Evolutionary conservation across 2,329 filamentous ascomycete species (phyloP).

Genomic region (Cadophora sp.): DNA sequence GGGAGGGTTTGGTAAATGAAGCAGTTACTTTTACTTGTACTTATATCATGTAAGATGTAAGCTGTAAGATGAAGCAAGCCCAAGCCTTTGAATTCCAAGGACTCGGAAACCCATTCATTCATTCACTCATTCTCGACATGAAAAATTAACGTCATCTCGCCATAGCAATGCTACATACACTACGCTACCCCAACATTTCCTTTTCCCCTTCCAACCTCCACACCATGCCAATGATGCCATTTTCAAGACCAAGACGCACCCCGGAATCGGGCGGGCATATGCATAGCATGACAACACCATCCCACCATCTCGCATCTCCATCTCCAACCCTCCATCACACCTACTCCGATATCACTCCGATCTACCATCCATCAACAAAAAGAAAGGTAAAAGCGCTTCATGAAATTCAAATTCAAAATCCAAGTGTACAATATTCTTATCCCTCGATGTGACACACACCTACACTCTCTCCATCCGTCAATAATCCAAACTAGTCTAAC

Average conservation of each 20-base stretch:
- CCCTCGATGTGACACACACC: constrained; percentile 4
- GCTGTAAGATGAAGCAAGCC: background rate
- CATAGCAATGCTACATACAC: background rate
- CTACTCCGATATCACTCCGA: background rate
- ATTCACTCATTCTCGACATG: constrained; percentile 1
- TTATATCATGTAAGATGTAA: background rate
- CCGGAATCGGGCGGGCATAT: background rate
- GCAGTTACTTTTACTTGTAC: too few species aligned
- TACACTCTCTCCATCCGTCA: background rate
- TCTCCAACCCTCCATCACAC: background rate
- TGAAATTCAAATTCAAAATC: background rate
- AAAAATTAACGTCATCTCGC: background rate
- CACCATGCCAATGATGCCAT: background rate
- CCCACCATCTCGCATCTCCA: background rate
- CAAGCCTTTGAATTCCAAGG: too few species aligned
- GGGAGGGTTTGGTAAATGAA: background rate
- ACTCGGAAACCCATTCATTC: too few species aligned
- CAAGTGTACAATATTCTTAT: background rate
- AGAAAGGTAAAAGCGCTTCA: background rate
- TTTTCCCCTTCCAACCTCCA: too few species aligned
- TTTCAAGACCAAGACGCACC: background rate
- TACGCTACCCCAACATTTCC: background rate
- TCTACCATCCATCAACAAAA: background rate
- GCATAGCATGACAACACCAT: background rate
- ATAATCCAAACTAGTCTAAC: background rate